These are phyloP conservation scores for Epichloe glyceriae DNA, from an alignment of 2,329 filamentous ascomycete genomes.

Conservation along the genomic window DNA sequence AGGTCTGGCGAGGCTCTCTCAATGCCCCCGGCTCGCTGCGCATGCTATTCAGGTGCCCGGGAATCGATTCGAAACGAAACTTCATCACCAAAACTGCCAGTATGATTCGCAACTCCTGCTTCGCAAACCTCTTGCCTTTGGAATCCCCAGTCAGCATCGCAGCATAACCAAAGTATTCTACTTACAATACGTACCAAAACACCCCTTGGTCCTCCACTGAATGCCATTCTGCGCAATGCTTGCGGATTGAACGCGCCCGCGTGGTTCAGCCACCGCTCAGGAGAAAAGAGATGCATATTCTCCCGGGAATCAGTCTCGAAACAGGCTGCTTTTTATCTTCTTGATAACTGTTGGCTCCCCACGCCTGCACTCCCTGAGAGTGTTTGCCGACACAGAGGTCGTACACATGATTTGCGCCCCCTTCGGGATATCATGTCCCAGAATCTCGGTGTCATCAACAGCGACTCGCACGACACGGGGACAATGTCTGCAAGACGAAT, in stretches of 20 bases:
- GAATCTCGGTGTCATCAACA: not conserved
- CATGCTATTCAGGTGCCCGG: not conserved
- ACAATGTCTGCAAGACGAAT: not conserved
- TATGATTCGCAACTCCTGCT: conserved; percentile 1
- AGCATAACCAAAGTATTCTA: not conserved
- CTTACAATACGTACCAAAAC: not conserved
- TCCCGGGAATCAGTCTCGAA: not conserved
- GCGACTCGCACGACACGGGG: not conserved
- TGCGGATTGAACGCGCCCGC: not conserved
- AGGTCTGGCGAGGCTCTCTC: not conserved
- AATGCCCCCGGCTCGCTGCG: not conserved
- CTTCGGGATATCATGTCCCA: not conserved
- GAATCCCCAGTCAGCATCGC: not conserved
- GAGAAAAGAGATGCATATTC: conserved; percentile 3
- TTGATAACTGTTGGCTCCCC: not conserved
- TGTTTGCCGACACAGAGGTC: not conserved
- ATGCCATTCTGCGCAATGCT: not conserved
- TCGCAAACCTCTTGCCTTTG: not conserved
- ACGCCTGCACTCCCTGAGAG: not conserved
- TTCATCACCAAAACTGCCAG: not conserved
- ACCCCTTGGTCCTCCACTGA: not conserved
- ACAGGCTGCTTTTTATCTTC: not conserved
- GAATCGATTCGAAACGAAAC: not conserved
- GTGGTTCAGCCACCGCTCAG: conserved; percentile 7
- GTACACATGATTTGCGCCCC: conserved; percentile 1